A percentile compares a stretch with the other conserved stretches of the same genome.
Evolutionary conservation across 371 early-diverging fungal genomes (phyloP).

Genomic region (Fennellomyces sp.): DNA sequence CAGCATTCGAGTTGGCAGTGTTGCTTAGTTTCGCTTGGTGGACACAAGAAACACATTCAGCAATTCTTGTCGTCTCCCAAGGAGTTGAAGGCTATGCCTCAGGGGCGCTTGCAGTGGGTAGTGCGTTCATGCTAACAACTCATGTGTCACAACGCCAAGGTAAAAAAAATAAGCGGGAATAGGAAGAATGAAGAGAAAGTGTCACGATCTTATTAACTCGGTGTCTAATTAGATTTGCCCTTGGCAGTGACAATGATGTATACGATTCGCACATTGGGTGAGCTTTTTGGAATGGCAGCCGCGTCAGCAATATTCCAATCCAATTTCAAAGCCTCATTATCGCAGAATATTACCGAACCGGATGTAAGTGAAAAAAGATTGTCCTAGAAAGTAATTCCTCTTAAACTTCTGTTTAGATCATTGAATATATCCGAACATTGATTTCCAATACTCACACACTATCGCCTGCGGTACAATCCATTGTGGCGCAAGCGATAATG

Average conservation of each 20-base stretch:
- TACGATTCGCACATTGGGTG: neutral
- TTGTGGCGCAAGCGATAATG: neutral
- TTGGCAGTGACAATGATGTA: neutral
- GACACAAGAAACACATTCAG: too few species aligned
- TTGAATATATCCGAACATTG: neutral
- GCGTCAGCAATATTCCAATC: neutral
- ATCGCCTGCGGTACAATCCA: neutral
- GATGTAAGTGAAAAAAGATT: neutral
- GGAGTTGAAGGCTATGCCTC: too few species aligned
- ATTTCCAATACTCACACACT: neutral
- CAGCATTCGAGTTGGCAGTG: too few species aligned
- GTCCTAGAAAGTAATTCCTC: neutral
- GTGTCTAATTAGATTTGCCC: neutral
- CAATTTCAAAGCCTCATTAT: neutral
- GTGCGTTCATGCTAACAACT: too few species aligned
- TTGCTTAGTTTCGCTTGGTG: too few species aligned
- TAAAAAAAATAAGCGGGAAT: neutral
- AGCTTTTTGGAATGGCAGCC: neutral
- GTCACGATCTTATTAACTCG: neutral
- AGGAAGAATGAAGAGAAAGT: neutral
- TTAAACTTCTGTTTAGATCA: neutral
- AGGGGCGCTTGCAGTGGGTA: too few species aligned
- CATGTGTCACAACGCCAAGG: neutral
- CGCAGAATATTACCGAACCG: neutral
- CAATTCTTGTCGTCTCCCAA: too few species aligned